Evolutionary conservation across 768 basidiomycete genomes (phyloP).

Genomic region (Calocybe gangraenosa): DNA sequence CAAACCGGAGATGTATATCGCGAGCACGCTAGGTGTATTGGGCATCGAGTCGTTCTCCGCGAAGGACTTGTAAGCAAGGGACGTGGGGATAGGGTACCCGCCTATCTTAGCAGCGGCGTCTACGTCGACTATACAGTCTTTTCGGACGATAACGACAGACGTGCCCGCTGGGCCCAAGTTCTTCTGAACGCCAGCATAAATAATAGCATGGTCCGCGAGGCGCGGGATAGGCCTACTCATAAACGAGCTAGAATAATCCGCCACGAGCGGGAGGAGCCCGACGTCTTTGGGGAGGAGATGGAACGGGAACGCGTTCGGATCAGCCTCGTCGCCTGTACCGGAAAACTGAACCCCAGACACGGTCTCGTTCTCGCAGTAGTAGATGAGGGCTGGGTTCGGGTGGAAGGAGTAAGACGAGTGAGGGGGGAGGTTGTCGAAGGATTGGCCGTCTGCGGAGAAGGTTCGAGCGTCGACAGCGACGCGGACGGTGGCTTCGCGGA

Average conservation of each 20-base stretch:
- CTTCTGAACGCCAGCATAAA: slow-evolving; percentile 98
- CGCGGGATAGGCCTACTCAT: slow-evolving; percentile 90
- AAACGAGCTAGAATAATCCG: slow-evolving; percentile 95
- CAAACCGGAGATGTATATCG: slow-evolving; percentile 87
- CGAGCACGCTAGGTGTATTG: slow-evolving; percentile 90
- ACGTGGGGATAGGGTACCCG: slow-evolving; percentile 69
- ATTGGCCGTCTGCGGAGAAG: slow-evolving; percentile 59
- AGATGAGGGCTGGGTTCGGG: slow-evolving; percentile 80
- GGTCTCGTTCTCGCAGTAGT: slow-evolving; percentile 99
- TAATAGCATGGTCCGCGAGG: slow-evolving; percentile 85
- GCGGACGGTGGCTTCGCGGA: slow-evolving; percentile 45
- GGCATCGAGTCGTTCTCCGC: slow-evolving; percentile 75
- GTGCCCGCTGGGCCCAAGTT: slow-evolving; percentile 94
- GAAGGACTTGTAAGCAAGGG: slow-evolving; percentile 79
- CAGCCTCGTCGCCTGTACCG: slow-evolving; percentile 42
- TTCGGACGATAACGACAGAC: slow-evolving; percentile 90
- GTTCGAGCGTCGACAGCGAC: slow-evolving; percentile 68
- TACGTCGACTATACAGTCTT: slow-evolving; percentile 90
- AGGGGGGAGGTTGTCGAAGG: slow-evolving; percentile 78
- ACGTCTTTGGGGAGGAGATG: slow-evolving; percentile 51
- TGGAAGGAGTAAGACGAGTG: slow-evolving; percentile 74
- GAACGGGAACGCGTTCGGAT: slow-evolving; percentile 77
- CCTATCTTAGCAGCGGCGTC: slow-evolving; percentile 74
- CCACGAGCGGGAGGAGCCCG: slow-evolving; percentile 77
- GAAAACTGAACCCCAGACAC: slow-evolving; percentile 89